Percentiles rank a stretch among this genome's conserved stretches.
These are phyloP conservation scores for Agroathelia rolfsii DNA, from an alignment of 1,284 basidiomycete species.

Conservation along the genomic window DNA sequence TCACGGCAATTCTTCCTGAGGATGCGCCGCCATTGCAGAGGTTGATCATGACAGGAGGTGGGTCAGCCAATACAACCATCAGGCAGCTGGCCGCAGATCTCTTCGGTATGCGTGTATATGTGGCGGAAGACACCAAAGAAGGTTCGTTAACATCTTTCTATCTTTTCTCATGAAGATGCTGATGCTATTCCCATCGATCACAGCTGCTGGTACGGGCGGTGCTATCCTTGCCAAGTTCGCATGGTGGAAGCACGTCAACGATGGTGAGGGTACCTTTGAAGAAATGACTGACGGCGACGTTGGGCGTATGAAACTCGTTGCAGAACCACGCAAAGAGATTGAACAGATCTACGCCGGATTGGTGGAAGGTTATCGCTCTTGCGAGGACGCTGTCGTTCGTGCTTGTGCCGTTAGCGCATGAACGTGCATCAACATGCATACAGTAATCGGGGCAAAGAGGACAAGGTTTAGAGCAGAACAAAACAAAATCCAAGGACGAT, in stretches of 20 bases:
- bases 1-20: slow-evolving; percentile 55
- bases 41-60: slow-evolving; percentile 75
- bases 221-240: slow-evolving; percentile 60
- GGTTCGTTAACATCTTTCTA: too few species aligned
- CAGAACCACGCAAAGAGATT: slow-evolving; percentile 38
- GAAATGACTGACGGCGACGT: slow-evolving; percentile 45
- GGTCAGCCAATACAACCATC: slow-evolving; percentile 67
- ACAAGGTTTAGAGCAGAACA: too few species aligned
- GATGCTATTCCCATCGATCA: too few species aligned
- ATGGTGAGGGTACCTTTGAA: slow-evolving; percentile 45
- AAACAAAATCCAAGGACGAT: too few species aligned
- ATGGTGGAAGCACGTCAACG: slow-evolving; percentile 47
- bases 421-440: too few species aligned
- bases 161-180: too few species aligned
- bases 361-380: slow-evolving; percentile 32
- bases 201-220: slow-evolving; percentile 63
- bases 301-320: slow-evolving; percentile 45
- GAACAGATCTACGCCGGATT: slow-evolving; percentile 32
- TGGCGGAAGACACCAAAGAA: slow-evolving; percentile 59
- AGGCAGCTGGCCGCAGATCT: slow-evolving; percentile 73
- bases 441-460: too few species aligned
- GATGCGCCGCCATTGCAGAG: slow-evolving; percentile 50
- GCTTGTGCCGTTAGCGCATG: too few species aligned
- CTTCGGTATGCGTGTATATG: slow-evolving; percentile 64
- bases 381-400: slow-evolving; percentile 39